phyloP scores from a whole-genome alignment of 108 stramenopile genomes.

The Discostella pseudostelligera region DNA sequence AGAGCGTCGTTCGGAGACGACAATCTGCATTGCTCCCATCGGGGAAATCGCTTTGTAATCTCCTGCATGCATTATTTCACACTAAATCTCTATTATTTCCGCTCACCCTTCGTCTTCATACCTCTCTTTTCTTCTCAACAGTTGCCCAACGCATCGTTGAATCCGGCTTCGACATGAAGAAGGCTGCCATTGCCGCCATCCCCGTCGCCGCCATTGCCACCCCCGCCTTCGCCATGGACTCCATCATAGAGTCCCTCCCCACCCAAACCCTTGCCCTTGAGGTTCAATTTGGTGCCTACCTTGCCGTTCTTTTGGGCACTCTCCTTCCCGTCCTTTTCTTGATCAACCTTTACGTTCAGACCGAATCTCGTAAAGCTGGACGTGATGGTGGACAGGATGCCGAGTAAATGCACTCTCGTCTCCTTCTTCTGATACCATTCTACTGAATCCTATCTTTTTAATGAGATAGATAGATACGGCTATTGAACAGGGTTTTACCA shows the following conservation, averaged over 20 bases:
- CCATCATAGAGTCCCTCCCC: constrained; percentile 76
- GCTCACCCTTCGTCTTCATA: not conserved
- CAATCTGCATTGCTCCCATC: too few relatives aligned
- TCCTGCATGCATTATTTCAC: not conserved
- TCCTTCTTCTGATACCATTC: too few relatives aligned
- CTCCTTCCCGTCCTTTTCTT: constrained; percentile 92
- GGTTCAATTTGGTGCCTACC: constrained; percentile 92
- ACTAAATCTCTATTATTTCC: not conserved
- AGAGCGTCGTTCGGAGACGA: not conserved
- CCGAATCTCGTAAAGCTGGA: constrained; percentile 86
- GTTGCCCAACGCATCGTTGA: constrained; percentile 52
- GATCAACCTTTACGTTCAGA: constrained; percentile 92
- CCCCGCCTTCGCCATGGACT: constrained; percentile 86
- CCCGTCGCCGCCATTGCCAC: constrained; percentile 68
- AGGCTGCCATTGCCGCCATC: constrained; percentile 65
- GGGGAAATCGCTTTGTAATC: too few relatives aligned
- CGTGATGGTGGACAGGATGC: constrained; percentile 69
- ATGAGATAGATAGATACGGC: not conserved
- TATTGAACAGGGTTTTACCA: not conserved
- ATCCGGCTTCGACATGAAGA: constrained; percentile 49
- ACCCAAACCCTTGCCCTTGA: constrained; percentile 81
- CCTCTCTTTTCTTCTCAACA: constrained; percentile 5
- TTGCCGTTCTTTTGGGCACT: constrained; percentile 92
- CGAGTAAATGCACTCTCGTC: constrained; percentile 52
- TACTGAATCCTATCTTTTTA: too few relatives aligned